These are phyloP conservation scores for Amyloporia xantha DNA, from an alignment of 768 basidiomycete species.

Conservation along the genomic window DNA sequence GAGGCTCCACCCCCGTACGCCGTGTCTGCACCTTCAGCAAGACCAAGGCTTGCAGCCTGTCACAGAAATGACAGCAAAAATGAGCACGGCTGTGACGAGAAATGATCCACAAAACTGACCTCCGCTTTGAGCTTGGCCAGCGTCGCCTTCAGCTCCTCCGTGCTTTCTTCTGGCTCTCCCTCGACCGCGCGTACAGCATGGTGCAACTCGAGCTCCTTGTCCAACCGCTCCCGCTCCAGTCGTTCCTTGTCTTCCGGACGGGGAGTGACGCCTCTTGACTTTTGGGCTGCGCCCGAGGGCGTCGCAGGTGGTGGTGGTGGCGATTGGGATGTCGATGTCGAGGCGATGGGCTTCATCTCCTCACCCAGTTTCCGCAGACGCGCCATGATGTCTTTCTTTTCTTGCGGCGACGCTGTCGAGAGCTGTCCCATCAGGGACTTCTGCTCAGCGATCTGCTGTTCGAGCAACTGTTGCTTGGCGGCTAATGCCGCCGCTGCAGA, in stretches of 20 bases:
- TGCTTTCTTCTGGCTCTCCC: constrained; percentile 44
- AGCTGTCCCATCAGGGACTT: constrained; percentile 76
- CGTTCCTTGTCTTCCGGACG: constrained; percentile 40
- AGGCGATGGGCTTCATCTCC: constrained; percentile 56
- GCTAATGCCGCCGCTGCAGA: constrained; percentile 48
- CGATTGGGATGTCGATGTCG: constrained; percentile 21
- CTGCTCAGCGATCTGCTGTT: constrained; percentile 84
- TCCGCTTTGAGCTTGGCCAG: constrained; percentile 75
- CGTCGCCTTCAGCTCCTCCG: constrained; percentile 68
- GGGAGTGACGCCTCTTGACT: constrained; percentile 19
- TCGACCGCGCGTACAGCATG: constrained; percentile 32
- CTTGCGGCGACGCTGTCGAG: constrained; percentile 52
- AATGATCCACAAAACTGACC: constrained; percentile 43
- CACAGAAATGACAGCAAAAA: background rate
- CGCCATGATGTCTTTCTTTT: constrained; percentile 76
- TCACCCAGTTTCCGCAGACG: constrained; percentile 69
- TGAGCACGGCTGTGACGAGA: background rate
- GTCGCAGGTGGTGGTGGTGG: constrained; percentile 22
- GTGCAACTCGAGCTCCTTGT: constrained; percentile 78
- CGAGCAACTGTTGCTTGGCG: constrained; percentile 67
- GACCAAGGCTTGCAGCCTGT: constrained; percentile 71
- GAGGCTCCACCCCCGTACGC: constrained; percentile 25
- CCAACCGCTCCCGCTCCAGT: constrained; percentile 60
- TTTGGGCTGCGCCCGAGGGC: constrained; percentile 22
- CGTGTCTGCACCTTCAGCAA: constrained; percentile 42